Evolutionary conservation across 1,284 basidiomycete genomes (phyloP), one percentile per base, ranked within the genome.

Genomic region (Pholiota adiposa): DNA sequence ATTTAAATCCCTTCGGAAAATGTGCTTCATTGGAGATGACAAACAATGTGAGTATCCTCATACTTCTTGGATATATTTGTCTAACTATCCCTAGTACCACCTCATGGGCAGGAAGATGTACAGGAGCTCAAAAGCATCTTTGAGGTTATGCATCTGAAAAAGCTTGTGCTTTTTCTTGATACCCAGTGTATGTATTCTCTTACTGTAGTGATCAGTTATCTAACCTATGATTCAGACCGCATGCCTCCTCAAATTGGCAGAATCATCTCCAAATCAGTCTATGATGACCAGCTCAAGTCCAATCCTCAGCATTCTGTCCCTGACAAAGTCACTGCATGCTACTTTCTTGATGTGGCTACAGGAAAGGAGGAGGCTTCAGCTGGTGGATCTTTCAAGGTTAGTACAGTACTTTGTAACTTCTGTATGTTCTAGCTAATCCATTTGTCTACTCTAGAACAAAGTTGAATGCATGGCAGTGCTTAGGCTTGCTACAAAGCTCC

Each of bases 171-270:
- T 14, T 82, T 88, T 62, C 73, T 88, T 57, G 73, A 87, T 58
- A 86, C 77, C 8, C 86, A 88, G 68, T 88, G 86, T 85, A 67
- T 63, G 80, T 68, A 51, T 54, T 62, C 59, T 55, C 52, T 60
- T 46, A 52, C 44, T n/a, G 51, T 49, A 46, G 48, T 34, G 57
- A 33, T 54, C 54, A 56, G 23, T 54, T 48, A 27, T 54, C 52
- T 46, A 34, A 58, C 25, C 61, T 12, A 57, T 54, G 57, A 43
- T 61, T 59, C 58, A 83, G 90, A 92, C 65, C 85, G 91, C 2
- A 91, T 93, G 89, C 90, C 91, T 58, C 81, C 83, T 43, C 82
- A 89, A 63, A 86, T 92, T 77, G 90, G 90, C n/a, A 63, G 78
- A 5, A 86, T 90, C 55, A 88, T 93, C 51, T 92, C 89, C 25